Base-by-base conservation (phyloP, 2,329 filamentous ascomycete species). In the Ascosphaera pollenicola region DNA sequence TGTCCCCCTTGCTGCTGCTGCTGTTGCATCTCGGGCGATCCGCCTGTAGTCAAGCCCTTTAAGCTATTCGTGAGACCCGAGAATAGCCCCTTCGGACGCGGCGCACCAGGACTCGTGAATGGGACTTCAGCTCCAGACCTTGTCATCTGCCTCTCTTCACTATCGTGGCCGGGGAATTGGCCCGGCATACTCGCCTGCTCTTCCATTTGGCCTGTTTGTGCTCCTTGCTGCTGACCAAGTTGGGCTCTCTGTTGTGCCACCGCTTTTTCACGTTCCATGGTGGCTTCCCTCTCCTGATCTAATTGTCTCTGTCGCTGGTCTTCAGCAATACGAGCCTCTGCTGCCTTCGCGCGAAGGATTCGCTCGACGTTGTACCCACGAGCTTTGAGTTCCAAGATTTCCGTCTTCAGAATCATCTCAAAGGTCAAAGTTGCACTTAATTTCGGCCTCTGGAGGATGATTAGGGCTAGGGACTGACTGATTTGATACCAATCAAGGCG, bases 281-380 rank as follows among this genome's bases (percentile, higher is more conserved):
- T 72, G 26, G 66, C 67, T 50, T 72, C 70, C 46, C 77, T 71
- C 51, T 92, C 82, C 37, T 73, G 70, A 44, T 80, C 78, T 4
- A 84, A 56, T 28, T 79, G 74, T 19, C 38, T 76, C 50, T 78
- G 75, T 37, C 80, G 70, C 53, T 83, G 75, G 49, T 80, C 78
- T 51, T 94, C 85, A 0, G 83, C 84, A 46, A 95, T 75, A 39
- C 81, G 73, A 4, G 82, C 81, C 55, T 95, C 84, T 2, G 81
- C 80, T 16, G 79, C 83, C 60, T 91, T 91, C 40, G 78, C 78
- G 30, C 82, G 73, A 17, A 98, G 66, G 44, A 98, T 95, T 38
- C 89, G 78, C 51, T 94, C 83, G 31, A 98, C 89, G 47, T 98
- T 95, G 64, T 94, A 95, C 2, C 89, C 89, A 45, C 89, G 82